Evolutionary conservation across 2,329 filamentous ascomycete species (phyloP).

Genomic region (Penicillium sp.): DNA sequence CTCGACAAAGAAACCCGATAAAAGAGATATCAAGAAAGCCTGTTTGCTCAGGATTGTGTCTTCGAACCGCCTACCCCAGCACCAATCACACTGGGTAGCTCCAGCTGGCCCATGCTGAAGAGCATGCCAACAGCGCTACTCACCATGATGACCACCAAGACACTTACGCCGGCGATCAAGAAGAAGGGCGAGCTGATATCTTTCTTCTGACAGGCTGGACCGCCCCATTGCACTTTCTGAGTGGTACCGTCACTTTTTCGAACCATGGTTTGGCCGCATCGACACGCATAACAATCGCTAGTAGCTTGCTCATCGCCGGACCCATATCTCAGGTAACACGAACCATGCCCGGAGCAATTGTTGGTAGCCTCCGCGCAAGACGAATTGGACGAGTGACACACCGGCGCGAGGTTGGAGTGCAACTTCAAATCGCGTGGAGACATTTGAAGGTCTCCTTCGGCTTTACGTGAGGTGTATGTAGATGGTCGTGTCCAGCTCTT

Average conservation of each 20-base stretch:
- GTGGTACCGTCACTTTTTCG: conserved; percentile 47
- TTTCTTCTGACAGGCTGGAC: conserved; percentile 82
- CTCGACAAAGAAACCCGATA: not conserved
- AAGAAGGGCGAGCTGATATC: conserved; percentile 88
- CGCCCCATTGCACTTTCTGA: conserved; percentile 74
- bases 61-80: conserved; percentile 78
- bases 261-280: conserved; percentile 62
- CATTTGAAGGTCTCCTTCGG: conserved; percentile 3
- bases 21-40: not conserved
- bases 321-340: conserved; percentile 66
- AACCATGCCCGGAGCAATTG: conserved; percentile 78
- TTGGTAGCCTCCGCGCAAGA: conserved; percentile 68
- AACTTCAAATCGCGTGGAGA: conserved; percentile 27
- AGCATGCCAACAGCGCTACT: conserved; percentile 72
- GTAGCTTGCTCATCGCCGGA: conserved; percentile 35
- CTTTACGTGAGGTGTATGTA: conserved; percentile 1
- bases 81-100: conserved; percentile 91
- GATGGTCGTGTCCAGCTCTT: not conserved
- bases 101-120: conserved; percentile 78
- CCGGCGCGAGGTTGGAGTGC: conserved; percentile 57
- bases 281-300: conserved; percentile 71
- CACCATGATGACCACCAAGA: conserved; percentile 67
- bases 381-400: conserved; percentile 70
- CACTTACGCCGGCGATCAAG: conserved; percentile 72
- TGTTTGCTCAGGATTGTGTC: conserved; percentile 39